Evolutionary conservation across 2,329 filamentous ascomycete species (phyloP), one percentile per base, ranked within the genome.

Genomic region (Colletotrichum graminicola): DNA sequence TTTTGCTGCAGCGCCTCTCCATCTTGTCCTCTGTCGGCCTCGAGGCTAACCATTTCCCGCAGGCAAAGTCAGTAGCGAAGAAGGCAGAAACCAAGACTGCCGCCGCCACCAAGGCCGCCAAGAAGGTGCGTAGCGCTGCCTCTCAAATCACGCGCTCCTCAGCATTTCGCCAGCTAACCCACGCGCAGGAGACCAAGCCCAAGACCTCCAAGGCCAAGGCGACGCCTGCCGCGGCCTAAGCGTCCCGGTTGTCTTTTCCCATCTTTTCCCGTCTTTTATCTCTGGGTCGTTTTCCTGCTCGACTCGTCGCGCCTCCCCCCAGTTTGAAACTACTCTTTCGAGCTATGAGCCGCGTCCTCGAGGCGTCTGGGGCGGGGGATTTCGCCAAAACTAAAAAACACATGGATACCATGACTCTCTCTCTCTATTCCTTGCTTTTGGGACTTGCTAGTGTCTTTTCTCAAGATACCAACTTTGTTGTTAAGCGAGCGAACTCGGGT

Each of bases 21-120:
- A 7, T 41, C n/a, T 52, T 23, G 41, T 29, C 43, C 8, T 45
- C 26, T 39, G 14, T n/a, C 32, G 12, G n/a, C 8, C 51, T 29
- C 14, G 12, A 14, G 16, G 10, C 61, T 62, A 32, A 26, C 36
- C 16, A 12, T 23, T 8, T 14, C 39, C 16, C 49, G 8, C 47
- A 73, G 72, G 72, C 67, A 61, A 74, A 74, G 67, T 59, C 63
- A 23, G 63, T 56, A 45, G 66, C 47, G n/a, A 74, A 74, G 51
- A 65, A 66, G n/a, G 73, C 51, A 18, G 63, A 69, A n/a, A 65
- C 54, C 41, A 74, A 74, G 56, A 54, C 51, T 39, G 49, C 41
- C 8, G 66, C 54, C 8, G 70, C 66, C 34, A 26, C 59, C 66
- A 72, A 72, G 61, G 66, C 70, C 26, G 70, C 41, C 47, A 72